Conservation (phyloP, 345 rosid species). For the Salix viminalis region DNA sequence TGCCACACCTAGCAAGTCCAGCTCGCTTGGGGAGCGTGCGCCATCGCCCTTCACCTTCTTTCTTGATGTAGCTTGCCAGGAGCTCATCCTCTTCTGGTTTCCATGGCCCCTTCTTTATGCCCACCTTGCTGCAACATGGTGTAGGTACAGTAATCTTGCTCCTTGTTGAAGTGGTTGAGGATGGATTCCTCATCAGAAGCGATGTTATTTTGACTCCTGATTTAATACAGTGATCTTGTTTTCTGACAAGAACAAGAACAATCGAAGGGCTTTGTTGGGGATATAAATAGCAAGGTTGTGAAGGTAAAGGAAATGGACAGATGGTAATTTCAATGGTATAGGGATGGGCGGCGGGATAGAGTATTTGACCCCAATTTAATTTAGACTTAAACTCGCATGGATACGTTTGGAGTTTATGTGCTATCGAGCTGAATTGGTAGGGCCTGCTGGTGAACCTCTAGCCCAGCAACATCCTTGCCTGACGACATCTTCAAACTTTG, state of each 20-base stretch:
- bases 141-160: constrained; percentile 1
- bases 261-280: not conserved
- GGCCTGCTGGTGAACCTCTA: too few relatives aligned
- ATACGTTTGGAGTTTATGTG: too few relatives aligned
- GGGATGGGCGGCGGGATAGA: too few relatives aligned
- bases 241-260: not conserved
- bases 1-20: constrained; percentile 59
- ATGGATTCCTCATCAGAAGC: constrained; percentile 27
- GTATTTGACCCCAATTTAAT: too few relatives aligned
- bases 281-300: too few relatives aligned
- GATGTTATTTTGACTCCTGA: too few relatives aligned
- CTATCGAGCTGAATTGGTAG: too few relatives aligned
- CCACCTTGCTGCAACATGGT: constrained; percentile 30
- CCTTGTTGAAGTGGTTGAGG: not conserved
- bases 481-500: too few relatives aligned
- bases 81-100: constrained; percentile 59
- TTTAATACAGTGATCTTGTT: not conserved
- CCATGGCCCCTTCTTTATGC: constrained; percentile 63
- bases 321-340: too few relatives aligned
- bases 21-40: constrained; percentile 56
- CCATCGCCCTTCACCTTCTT: constrained; percentile 60
- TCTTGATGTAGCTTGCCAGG: constrained; percentile 41
- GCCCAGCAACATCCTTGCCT: too few relatives aligned
- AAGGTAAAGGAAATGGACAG: too few relatives aligned
- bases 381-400: too few relatives aligned